Conservation (phyloP, 2,329 filamentous ascomycete species). For the Aspergillus flavus region DNA sequence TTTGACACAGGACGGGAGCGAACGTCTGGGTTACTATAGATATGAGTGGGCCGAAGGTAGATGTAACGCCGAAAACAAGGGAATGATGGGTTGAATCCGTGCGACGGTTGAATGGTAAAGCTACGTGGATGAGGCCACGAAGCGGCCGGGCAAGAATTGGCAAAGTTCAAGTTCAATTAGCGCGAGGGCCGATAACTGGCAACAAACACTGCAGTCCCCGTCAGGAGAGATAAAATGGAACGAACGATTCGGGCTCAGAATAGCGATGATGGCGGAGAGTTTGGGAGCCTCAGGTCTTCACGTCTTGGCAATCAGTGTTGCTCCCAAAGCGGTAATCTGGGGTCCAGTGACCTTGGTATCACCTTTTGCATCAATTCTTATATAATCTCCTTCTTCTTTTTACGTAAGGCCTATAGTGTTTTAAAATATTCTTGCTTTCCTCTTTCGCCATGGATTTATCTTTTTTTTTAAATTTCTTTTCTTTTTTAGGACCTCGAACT, state of each 20-base stretch:
- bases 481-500: background rate
- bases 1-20: background rate
- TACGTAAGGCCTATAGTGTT: background rate
- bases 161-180: background rate
- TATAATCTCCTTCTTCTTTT: background rate
- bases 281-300: background rate
- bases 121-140: background rate
- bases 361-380: no score
- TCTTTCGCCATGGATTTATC: background rate
- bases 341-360: background rate
- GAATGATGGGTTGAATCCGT: background rate
- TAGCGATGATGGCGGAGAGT: constrained; percentile 11
- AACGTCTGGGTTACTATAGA: background rate
- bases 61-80: background rate
- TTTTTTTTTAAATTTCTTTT: background rate
- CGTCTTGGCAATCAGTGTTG: background rate
- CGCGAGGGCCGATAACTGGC: background rate
- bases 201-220: background rate
- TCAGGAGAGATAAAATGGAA: constrained; percentile 4
- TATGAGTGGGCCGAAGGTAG: background rate
- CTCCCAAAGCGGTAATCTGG: background rate
- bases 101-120: background rate
- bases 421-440: no score
- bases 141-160: background rate
- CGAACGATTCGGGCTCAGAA: background rate